These are phyloP conservation scores for Penicillium coprophilum DNA, from an alignment of 495 filamentous ascomycete species.

Conservation along the genomic window DNA sequence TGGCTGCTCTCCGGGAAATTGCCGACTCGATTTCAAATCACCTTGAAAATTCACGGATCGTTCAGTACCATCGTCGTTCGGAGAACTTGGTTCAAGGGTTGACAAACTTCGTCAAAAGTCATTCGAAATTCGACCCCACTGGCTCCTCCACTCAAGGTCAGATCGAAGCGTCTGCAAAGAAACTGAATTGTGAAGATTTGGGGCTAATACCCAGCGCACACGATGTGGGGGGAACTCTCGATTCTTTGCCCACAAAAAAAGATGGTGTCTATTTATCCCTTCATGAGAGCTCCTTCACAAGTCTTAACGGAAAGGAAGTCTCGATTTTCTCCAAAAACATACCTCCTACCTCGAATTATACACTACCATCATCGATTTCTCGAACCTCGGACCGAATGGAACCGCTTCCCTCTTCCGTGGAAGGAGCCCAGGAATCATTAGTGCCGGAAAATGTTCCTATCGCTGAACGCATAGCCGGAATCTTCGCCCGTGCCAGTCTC, in stretches of 20 bases:
- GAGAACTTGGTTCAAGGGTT: slow-evolving; percentile 26
- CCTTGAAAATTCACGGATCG: slow-evolving; percentile 25
- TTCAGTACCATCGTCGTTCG: slow-evolving; percentile 13
- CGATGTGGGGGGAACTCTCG: neutral
- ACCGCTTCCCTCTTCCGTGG: neutral
- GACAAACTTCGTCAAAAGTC: slow-evolving; percentile 19
- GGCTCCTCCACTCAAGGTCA: slow-evolving; percentile 2
- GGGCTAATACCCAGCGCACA: neutral
- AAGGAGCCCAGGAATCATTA: neutral
- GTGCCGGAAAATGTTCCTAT: slow-evolving; percentile 3
- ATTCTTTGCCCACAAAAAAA: neutral
- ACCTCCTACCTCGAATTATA: neutral
- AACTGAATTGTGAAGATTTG: neutral
- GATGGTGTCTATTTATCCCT: neutral
- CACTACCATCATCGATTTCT: slow-evolving; percentile 12
- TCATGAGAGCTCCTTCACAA: neutral
- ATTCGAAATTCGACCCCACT: slow-evolving; percentile 6
- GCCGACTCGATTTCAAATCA: slow-evolving; percentile 23
- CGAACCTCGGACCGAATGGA: slow-evolving; percentile 6
- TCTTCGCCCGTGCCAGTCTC: slow-evolving; percentile 34
- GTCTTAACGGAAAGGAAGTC: neutral
- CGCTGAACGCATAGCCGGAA: slow-evolving; percentile 20
- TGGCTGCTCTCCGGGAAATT: slow-evolving; percentile 27
- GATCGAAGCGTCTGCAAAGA: neutral
- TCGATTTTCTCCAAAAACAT: neutral